phyloP scores from a whole-genome alignment of 139 green algal species.

The Coelastrella sp. region DNA sequence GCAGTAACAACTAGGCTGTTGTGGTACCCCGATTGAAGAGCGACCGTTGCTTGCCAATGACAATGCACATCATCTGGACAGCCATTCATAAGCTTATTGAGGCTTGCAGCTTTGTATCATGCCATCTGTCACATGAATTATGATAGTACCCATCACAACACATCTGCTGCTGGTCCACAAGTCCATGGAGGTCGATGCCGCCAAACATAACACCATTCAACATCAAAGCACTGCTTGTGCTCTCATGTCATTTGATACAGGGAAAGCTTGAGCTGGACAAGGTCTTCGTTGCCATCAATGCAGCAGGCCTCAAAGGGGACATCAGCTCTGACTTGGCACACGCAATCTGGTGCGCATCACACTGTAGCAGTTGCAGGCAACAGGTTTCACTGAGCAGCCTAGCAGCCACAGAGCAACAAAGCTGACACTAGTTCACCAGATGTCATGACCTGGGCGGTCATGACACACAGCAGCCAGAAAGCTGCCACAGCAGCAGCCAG shows the following conservation, averaged over 20 bases:
- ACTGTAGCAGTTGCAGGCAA: neutral
- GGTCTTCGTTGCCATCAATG: slow-evolving; percentile 40
- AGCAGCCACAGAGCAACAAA: neutral
- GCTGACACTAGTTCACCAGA: neutral
- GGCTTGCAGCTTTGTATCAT: no score
- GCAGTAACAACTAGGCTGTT: no score
- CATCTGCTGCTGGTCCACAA: no score
- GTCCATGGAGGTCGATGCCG: no score
- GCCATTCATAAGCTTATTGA: no score
- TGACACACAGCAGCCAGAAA: neutral
- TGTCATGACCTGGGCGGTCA: neutral
- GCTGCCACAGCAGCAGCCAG: neutral
- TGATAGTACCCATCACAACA: no score
- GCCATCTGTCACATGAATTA: no score
- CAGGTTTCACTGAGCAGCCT: no score
- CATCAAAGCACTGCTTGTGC: neutral
- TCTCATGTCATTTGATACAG: neutral
- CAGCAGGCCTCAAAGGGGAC: slow-evolving; percentile 20
- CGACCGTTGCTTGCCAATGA: no score
- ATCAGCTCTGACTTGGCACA: slow-evolving; percentile 40
- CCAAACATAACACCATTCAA: no score
- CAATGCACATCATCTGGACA: no score
- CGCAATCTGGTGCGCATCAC: slow-evolving; percentile 45
- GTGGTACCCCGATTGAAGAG: no score
- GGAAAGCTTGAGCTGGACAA: slow-evolving; percentile 43